Evolutionary conservation across 1,284 basidiomycete species (phyloP).

Genomic region (Sporisorium scitamineum): DNA sequence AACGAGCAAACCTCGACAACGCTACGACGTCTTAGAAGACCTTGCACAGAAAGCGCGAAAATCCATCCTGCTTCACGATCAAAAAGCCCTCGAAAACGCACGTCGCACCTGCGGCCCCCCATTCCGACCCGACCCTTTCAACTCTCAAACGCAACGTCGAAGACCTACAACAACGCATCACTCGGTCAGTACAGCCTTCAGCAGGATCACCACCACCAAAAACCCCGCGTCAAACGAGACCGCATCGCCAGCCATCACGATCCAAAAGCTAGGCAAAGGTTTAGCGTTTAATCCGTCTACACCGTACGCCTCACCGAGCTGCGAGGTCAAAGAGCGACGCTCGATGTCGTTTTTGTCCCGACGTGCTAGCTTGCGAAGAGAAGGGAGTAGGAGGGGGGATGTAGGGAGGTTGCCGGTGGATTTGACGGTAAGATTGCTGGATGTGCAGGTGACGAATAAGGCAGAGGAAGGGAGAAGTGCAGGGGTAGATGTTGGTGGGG

Average conservation of each 20-base stretch:
- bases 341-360: not conserved
- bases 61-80: constrained; percentile 19
- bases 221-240: no score
- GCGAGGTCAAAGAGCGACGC: not conserved
- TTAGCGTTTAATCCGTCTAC: constrained; percentile 7
- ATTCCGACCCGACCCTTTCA: not conserved
- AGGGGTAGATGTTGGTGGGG: not conserved
- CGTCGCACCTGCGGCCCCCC: constrained; percentile 2
- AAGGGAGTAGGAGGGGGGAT: not conserved
- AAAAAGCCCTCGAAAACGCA: constrained; percentile 8
- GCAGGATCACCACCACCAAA: no score
- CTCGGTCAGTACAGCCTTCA: no score
- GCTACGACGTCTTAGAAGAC: not conserved
- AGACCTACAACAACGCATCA: no score
- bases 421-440: not conserved
- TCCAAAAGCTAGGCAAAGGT: constrained; percentile 27
- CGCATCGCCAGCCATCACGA: not conserved
- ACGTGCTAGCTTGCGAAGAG: not conserved
- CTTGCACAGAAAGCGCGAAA: not conserved
- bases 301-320: not conserved
- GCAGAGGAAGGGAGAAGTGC: not conserved
- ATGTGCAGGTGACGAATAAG: no score
- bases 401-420: not conserved
- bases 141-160: not conserved
- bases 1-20: not conserved